Base-by-base conservation (phyloP, 1,139 yeast genomes). In the Diutina scorzettiae region DNA sequence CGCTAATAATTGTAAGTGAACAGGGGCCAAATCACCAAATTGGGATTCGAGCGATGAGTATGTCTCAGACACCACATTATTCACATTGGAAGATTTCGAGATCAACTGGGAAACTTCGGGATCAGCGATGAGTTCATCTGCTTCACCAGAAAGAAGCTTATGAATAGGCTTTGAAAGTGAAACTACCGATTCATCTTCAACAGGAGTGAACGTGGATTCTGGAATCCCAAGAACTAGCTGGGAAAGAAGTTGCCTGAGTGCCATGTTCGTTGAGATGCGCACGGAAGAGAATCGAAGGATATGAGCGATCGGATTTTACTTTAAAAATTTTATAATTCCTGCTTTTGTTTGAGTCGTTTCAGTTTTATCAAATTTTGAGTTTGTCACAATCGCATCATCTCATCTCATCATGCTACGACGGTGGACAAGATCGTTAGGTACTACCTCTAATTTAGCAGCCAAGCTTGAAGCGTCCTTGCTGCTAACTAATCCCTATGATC, bases 1-100 rank as follows among this genome's bases (percentile, higher is more conserved):
- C 4, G 82, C 84, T 33, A 65, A 43, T 1, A 67, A 41, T 34
- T 66, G 73, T 12, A 44, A 30, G 19, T 34, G 40, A 11, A 37
- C n/a, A 21, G 20, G 19, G 8, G 27, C 39, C 14, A 34, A 5
- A 21, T 34, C 39, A 14, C 19, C 39, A 23, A 23, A 34, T 23
- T 14, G 19, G 20, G 12, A 23, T 7, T 20, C 27, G 17, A 34
- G n/a, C 9, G 21, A 16, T 4, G 7, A 5, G 14, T 23, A 9
- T 8, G 28, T 23, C 5, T 16, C 17, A 6, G 23, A 8, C 12
- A 34, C 17, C 1, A 23, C 18, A 7, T 34, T 28, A 34, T 21
- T 28, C 7, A 34, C 20, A 8, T 23, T 21, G 18, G 20, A 14
- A 14, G 16, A 12, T 2, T n/a, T 21, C 14, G n/a, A 11, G 17